Percentiles rank a stretch among this genome's conserved stretches.
These are phyloP conservation scores for Ormosia semicastrata DNA, from an alignment of 306 rosid species.

Conservation along the genomic window DNA sequence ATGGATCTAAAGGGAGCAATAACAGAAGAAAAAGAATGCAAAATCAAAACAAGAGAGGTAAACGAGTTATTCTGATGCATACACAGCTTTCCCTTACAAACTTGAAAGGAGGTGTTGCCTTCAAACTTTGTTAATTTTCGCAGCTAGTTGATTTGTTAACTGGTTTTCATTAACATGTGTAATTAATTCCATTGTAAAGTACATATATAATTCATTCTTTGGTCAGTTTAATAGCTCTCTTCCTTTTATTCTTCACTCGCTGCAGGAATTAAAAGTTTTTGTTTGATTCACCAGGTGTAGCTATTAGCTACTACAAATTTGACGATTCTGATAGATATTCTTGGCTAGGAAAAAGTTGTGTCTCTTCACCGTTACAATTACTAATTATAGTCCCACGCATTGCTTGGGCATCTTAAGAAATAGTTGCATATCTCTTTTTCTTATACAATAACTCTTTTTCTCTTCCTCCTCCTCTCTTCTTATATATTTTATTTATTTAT, in stretches of 20 bases:
- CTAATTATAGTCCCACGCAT: too few species aligned
- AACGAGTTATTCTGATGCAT: background rate
- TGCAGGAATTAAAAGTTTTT: background rate
- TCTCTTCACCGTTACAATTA: too few species aligned
- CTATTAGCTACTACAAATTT: background rate
- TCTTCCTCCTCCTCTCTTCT: too few species aligned
- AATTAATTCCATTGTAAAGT: background rate
- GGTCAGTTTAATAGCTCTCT: background rate
- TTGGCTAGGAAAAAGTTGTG: background rate
- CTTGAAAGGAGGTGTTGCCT: slow-evolving; percentile 7
- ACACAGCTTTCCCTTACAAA: background rate
- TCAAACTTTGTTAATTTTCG: background rate
- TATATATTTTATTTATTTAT: too few species aligned
- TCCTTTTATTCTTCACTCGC: background rate
- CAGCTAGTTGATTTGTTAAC: background rate
- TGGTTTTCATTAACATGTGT: background rate
- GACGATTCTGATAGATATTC: background rate
- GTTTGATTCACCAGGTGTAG: background rate
- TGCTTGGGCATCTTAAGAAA: too few species aligned
- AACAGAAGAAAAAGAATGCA: background rate
- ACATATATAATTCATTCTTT: background rate
- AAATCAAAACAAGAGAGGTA: background rate
- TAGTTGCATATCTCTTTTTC: too few species aligned
- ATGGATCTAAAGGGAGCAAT: background rate
- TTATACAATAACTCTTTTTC: too few species aligned